Evolutionary conservation across 805 yeast species (phyloP).

Genomic region (Kazachstania martiniae): DNA sequence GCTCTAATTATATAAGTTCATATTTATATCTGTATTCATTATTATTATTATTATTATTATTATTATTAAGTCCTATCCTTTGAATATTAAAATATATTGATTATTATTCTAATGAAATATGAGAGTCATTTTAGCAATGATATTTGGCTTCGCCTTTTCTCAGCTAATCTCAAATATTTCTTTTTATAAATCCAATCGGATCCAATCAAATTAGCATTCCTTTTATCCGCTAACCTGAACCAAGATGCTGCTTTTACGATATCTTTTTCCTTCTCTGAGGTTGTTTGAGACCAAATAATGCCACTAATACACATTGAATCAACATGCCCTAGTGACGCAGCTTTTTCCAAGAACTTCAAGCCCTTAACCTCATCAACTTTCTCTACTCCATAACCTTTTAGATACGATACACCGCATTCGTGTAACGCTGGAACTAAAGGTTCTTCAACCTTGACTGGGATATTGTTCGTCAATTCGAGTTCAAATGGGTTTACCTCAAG

Average conservation of each 20-base stretch:
- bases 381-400: conserved; percentile 44
- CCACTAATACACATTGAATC: conserved; percentile 67
- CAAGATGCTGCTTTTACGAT: conserved; percentile 54
- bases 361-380: conserved; percentile 44
- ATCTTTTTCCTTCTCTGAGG: conserved; percentile 45
- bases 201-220: conserved; percentile 53
- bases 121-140: neutral
- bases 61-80: neutral
- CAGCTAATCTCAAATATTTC: conserved; percentile 50
- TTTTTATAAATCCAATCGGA: conserved; percentile 68
- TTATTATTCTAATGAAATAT: too few species aligned
- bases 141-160: conserved; percentile 5
- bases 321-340: conserved; percentile 56
- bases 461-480: conserved; percentile 16
- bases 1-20: neutral
- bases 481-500: conserved; percentile 27
- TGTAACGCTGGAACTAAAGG: conserved; percentile 41
- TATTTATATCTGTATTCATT: neutral
- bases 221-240: conserved; percentile 52
- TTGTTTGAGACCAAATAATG: conserved; percentile 48
- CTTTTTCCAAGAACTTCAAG: conserved; percentile 46
- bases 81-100: neutral
- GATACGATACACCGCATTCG: conserved; percentile 49
- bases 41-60: too few species aligned
- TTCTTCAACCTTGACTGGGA: conserved; percentile 32